Conservation (phyloP, 2,329 filamentous ascomycete species). For the Epichloe sibirici region DNA sequence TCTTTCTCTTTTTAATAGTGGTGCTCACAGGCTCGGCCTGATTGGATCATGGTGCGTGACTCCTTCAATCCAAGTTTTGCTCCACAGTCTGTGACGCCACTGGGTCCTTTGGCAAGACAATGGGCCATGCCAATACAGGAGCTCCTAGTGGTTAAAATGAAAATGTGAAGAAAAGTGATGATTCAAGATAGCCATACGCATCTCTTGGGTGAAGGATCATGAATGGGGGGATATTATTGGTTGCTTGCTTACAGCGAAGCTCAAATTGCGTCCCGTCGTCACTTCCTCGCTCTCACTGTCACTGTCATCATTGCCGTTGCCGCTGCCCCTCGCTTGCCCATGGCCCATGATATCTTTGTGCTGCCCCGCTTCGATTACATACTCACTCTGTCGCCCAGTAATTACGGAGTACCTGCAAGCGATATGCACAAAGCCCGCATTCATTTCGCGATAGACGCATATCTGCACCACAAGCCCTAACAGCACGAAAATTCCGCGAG, state of each 20-base stretch:
- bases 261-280: not conserved
- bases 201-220: not conserved
- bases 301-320: not conserved
- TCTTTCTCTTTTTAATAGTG: not conserved
- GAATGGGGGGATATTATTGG: constrained; percentile 2
- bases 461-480: constrained; percentile 28
- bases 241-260: constrained; percentile 4
- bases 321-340: not conserved
- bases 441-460: constrained; percentile 13
- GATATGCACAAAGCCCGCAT: constrained; percentile 15
- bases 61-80: constrained; percentile 4
- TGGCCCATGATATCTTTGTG: constrained; percentile 1
- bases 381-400: constrained; percentile 8
- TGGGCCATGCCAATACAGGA: not conserved
- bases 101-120: not conserved
- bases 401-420: constrained; percentile 9
- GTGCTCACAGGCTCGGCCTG: constrained; percentile 3
- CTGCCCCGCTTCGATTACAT: constrained; percentile 17
- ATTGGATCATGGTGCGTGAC: constrained; percentile 7
- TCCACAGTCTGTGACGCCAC: constrained; percentile 4
- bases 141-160: not conserved
- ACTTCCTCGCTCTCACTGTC: not conserved
- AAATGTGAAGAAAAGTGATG: constrained; percentile 1
- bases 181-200: not conserved
- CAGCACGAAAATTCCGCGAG: constrained; percentile 23